A percentile compares a stretch with the other conserved stretches of the same genome.
These are phyloP conservation scores for Laetiporus sulphureus DNA, from an alignment of 1,284 basidiomycete species.

Conservation along the genomic window DNA sequence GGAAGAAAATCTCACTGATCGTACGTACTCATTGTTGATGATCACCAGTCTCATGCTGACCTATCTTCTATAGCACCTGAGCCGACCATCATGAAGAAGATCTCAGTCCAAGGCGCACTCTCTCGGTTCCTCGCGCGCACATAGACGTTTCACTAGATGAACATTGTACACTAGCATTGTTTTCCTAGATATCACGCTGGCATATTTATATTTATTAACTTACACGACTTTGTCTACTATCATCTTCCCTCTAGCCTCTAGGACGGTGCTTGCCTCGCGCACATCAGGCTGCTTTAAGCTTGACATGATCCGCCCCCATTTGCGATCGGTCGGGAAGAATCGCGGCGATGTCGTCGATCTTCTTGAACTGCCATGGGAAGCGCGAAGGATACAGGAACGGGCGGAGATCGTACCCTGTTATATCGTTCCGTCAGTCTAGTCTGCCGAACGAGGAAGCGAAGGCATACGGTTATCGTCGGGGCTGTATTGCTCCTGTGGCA, in stretches of 20 bases:
- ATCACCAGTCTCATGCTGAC: not conserved
- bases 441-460: too few relatives aligned
- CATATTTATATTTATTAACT: too few relatives aligned
- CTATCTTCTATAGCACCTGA: conserved; percentile 49
- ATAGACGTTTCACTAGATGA: too few relatives aligned
- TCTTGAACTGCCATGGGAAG: conserved; percentile 95
- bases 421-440: not conserved
- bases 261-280: too few relatives aligned
- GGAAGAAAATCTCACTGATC: conserved; percentile 79
- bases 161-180: too few relatives aligned
- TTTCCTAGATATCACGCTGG: too few relatives aligned
- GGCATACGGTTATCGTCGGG: conserved; percentile 91
- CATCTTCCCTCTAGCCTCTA: too few relatives aligned
- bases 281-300: conserved; percentile 10
- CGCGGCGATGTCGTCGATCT: conserved; percentile 84
- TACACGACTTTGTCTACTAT: too few relatives aligned
- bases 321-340: conserved; percentile 64
- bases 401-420: conserved; percentile 84
- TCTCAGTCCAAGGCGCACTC: conserved; percentile 68
- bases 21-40: too few relatives aligned
- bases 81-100: conserved; percentile 84
- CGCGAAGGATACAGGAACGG: conserved; percentile 94
- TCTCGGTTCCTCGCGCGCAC: conserved; percentile 35
- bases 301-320: conserved; percentile 13
- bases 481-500: conserved; percentile 80